Conservation (phyloP, 2,329 filamentous ascomycete species). For the Botryotinia globosa region DNA sequence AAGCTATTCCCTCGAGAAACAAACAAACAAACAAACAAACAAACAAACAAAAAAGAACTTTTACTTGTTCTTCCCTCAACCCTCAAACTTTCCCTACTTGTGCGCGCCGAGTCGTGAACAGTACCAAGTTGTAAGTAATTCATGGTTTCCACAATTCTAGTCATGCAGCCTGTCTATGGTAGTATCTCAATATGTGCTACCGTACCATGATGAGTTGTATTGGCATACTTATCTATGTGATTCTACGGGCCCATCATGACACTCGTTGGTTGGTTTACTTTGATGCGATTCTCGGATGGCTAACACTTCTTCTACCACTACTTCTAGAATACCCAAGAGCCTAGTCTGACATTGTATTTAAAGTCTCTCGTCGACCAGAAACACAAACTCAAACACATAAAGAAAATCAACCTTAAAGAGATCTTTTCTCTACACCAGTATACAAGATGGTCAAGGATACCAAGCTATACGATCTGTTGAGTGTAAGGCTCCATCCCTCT, state of each 20-base stretch:
- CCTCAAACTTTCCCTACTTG: background rate
- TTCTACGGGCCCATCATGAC: background rate
- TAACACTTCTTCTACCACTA: background rate
- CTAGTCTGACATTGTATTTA: background rate
- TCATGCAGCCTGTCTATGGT: background rate
- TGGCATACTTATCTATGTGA: background rate
- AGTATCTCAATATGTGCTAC: background rate
- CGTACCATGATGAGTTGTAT: background rate
- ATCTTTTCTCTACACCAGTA: background rate
- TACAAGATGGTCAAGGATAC: slow-evolving; percentile 73
- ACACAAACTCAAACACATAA: background rate
- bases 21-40: too few species aligned
- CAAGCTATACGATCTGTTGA: slow-evolving; percentile 74
- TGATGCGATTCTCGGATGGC: background rate
- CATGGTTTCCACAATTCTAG: background rate
- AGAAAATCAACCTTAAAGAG: background rate
- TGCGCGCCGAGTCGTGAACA: slow-evolving; percentile 1
- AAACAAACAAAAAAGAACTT: background rate
- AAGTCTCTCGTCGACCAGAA: background rate
- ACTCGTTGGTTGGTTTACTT: background rate
- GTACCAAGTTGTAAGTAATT: background rate
- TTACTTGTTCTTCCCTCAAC: background rate
- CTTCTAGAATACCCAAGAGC: background rate
- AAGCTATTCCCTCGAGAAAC: background rate
- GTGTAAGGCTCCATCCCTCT: slow-evolving; percentile 52